Evolutionary conservation across 192 early-diverging fungal species (phyloP), one percentile per base, ranked within the genome.

Genomic region (Coemansia sp.): DNA sequence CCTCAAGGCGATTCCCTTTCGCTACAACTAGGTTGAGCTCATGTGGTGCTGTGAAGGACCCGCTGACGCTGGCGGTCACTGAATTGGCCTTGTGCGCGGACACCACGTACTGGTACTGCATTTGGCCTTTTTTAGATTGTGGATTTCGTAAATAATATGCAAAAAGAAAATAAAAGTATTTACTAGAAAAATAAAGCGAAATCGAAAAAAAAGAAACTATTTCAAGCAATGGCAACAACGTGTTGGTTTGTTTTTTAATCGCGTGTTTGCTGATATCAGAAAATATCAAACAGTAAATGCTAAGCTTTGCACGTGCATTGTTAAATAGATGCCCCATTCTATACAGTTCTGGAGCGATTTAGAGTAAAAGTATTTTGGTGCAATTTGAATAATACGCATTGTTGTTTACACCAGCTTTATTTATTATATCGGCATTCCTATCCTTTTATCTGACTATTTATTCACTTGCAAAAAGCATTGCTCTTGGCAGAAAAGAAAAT

Each of bases 81-180:
- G 92, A 85, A 61, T 89, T 89, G 21, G 93, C 77, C 79, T 89
- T 90, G 65, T 92, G 86, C 7, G 92, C 89, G n/a, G 89, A 91
- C 29, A 88, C 91, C 28, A 92, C 88, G 72, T 93, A 93, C 49
- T 90, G 84, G 67, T 86, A 86, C 52, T 81, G 78, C 78, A 80
- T 80, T 57, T 34, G 28, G 30, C n/a, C n/a, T n/a, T n/a, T n/a
- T n/a, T n/a, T n/a, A n/a, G 48, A 49, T 9, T 9, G 12, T 18
- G 26, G 2, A 15, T 48, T 51, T 49, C 15, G 26, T 7, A 6
- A 30, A 46, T 31, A 37, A n/a, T 49, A 49, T 26, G 58, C 28
- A 59, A 66, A 46, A 20, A 20, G 20, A 46, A 20, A 20, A 13
- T 4, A 1, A 18, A 45, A 37, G 35, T 10, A 37, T 12, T n/a